These are phyloP conservation scores for Diaporthe amygdali DNA, from an alignment of 2,329 filamentous ascomycete species.

Conservation along the genomic window DNA sequence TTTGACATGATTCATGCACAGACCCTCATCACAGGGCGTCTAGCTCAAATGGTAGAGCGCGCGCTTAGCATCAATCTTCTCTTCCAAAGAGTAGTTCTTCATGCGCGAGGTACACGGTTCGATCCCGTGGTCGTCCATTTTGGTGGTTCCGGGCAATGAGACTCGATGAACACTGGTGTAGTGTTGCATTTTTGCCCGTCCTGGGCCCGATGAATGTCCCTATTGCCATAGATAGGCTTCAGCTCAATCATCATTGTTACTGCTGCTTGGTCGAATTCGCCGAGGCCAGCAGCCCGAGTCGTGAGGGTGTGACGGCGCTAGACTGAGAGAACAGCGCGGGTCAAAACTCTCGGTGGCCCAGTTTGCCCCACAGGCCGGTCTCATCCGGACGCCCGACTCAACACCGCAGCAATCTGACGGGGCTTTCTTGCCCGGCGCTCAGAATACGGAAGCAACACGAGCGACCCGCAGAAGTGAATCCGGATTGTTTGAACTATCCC, in stretches of 20 bases:
- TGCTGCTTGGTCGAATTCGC: neutral
- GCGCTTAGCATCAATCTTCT: conserved; percentile 16
- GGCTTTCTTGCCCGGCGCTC: neutral
- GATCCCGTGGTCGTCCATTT: conserved; percentile 22
- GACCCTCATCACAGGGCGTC: conserved; percentile 4
- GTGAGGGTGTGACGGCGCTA: neutral
- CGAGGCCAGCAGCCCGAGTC: neutral
- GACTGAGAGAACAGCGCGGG: neutral
- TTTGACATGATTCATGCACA: neutral
- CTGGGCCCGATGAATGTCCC: neutral
- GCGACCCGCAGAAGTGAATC: neutral
- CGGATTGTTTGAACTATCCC: neutral
- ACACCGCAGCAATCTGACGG: neutral
- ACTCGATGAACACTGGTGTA: neutral
- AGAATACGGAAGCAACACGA: neutral
- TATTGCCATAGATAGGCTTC: too few species aligned
- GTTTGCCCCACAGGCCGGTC: neutral
- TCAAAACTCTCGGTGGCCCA: neutral
- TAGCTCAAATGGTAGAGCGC: conserved; percentile 23
- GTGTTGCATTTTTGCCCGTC: neutral
- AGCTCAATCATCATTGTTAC: too few species aligned
- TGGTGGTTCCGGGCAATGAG: neutral
- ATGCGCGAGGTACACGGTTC: conserved; percentile 21
- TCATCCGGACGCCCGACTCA: neutral
- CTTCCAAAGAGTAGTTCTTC: too few species aligned